Base-by-base conservation (phyloP, 352 stramenopile species). In the Sclerospora graminicola region DNA sequence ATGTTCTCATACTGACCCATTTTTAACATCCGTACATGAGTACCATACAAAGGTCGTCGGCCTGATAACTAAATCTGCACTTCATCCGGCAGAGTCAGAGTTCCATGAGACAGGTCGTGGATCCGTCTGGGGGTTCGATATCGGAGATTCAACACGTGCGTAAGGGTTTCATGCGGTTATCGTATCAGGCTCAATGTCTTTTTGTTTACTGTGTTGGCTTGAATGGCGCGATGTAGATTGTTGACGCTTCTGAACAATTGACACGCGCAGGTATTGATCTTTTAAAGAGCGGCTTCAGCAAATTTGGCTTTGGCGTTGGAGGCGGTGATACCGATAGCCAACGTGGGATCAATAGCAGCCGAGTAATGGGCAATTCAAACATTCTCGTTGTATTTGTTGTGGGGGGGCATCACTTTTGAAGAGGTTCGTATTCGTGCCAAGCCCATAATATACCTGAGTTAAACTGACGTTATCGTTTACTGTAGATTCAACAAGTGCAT, bases 281-380 rank as follows among this genome's bases (percentile, higher is more conserved):
- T 24, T 62, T 89, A 3, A 87, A 83, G 45, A 86, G 74, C n/a
- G 78, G 78, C 2, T 83, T 89, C 35, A 89, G 74, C 56, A 76
- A 78, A 19, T 86, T 89, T 47, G 78, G 78, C 1, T 84, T 89
- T 51, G 67, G 60, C 9, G 48, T 58, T 11, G 45, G 46, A 28
- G 44, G 43, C 33, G 61, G 39, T 32, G 59, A 40, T 20, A 43
- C 33, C 10, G 42, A 47, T 23, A 28, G 32, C 28, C 42, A 68
- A 33, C 41, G 49, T 19, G 16, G 48, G 0, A 51, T 45, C 9
- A 57, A 40, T 11, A 45, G 37, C 2, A 58, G 41, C 33, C 56
- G 56, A 27, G 13, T 78, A 15, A 18, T 84, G 29, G 60, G 57
- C 15, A 48, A 72, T 9, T 64, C 69, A 1, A 57, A 59, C 8